Conservation (phyloP, 2,329 filamentous ascomycete genomes). For the Aspergillus calidoustus region DNA sequence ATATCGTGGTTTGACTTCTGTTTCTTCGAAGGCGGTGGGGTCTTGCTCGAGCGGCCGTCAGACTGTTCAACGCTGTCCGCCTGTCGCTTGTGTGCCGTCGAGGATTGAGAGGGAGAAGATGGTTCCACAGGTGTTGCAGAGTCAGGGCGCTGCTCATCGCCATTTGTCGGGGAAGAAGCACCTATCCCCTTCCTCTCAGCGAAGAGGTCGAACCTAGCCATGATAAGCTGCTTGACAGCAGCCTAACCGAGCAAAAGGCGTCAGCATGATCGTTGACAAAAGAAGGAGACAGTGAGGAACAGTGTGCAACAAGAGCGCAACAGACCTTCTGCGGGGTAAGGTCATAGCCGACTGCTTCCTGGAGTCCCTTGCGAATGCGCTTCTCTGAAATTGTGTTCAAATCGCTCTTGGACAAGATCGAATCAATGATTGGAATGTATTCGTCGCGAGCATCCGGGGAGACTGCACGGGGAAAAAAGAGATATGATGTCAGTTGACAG, state of each 20-base stretch:
- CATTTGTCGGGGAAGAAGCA: conserved; percentile 40
- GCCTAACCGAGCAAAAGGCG: conserved; percentile 50
- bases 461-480: conserved; percentile 42
- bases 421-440: conserved; percentile 65
- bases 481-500: conserved; percentile 28
- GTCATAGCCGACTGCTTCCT: conserved; percentile 64
- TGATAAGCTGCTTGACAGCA: conserved; percentile 73
- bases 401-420: conserved; percentile 64
- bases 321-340: conserved; percentile 65
- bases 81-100: conserved; percentile 47
- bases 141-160: conserved; percentile 32
- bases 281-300: background rate
- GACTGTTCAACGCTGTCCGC: conserved; percentile 47
- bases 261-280: conserved; percentile 20
- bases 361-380: conserved; percentile 66
- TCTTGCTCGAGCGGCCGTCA: conserved; percentile 38
- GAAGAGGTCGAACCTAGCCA: conserved; percentile 73
- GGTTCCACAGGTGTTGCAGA: conserved; percentile 33
- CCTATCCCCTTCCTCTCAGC: conserved; percentile 50
- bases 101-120: conserved; percentile 38
- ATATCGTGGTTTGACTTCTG: conserved; percentile 63
- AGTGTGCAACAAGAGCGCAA: conserved; percentile 25
- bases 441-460: conserved; percentile 53
- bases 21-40: conserved; percentile 61
- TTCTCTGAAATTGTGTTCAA: conserved; percentile 69